Base-by-base conservation (phyloP, 495 filamentous ascomycete genomes). In the Aspergillus haitiensis region DNA sequence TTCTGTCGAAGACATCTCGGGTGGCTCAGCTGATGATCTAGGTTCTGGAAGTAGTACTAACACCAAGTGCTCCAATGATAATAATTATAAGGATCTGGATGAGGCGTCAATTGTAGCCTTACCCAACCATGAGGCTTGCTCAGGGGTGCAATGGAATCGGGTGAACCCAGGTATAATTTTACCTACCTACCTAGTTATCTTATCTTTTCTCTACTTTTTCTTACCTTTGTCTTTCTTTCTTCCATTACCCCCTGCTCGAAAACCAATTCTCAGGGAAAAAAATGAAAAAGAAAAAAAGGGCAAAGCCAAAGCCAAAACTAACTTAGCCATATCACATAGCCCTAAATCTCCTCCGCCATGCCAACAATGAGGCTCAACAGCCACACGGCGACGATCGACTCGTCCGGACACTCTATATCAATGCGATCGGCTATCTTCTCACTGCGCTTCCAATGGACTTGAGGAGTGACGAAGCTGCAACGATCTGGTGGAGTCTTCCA, bases 381-480 rank as follows among this genome's bases (percentile, higher is more conserved):
- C 62, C 67, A 13, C 62, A 68, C 1, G 67, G 70, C 11, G 76
- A 79, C 51, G 62, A 62, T 32, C 69, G 65, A n/a, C 67, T 88
- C 33, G 81, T 82, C 44, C 79, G 88, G n/a, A 80, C 83, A 15
- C 76, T 89, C 1, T 92, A 89, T 67, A 74, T 92, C 27, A 81
- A 86, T 64, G 82, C 85, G 44, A 55, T 89, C 7, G 75, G 81
- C 7, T 90, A 90, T 66, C 75, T 92, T 4, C 79, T 91, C 3
- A 80, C 82, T 51, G 88, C 82, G 0, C 76, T 92, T 0, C 89
- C 90, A 0, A 49, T 65, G 0, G 77, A 89, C 56, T 67, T 92
- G 11, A 82, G 77, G 5, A 5, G 58, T 5, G 68, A 75, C 40
- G 72, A 81, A 58, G 60, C 65, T 7, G 42, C 51, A 6, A 68